phyloP scores from a whole-genome alignment of 1,139 yeast species.

The Taphrina sp. region DNA sequence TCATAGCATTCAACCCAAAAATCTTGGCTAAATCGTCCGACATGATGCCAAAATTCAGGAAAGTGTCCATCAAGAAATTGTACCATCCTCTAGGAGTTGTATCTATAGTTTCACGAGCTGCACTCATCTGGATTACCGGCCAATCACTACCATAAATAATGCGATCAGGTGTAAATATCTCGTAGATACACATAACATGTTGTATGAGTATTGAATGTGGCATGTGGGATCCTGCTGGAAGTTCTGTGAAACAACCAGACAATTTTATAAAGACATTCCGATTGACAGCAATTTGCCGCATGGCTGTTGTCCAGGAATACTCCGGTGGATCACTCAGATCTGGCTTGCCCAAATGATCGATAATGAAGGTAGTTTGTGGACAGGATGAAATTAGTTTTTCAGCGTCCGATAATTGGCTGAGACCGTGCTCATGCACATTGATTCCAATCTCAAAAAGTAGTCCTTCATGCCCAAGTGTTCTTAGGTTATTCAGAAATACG shows the following conservation, averaged over 20 bases:
- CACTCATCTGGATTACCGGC: conserved; percentile 9
- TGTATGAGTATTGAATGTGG: not conserved
- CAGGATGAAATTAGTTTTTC: not conserved
- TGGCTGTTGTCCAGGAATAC: not conserved
- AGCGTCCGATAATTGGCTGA: conserved; percentile 5
- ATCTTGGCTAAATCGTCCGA: not conserved
- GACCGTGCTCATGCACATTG: conserved; percentile 15
- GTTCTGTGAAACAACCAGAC: conserved; percentile 25
- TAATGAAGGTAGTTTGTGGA: conserved; percentile 5
- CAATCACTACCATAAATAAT: conserved; percentile 28
- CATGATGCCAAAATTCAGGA: not conserved
- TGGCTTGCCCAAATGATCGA: conserved; percentile 26
- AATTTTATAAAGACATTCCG: conserved; percentile 20
- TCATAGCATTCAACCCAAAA: not conserved
- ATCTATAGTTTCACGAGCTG: not conserved
- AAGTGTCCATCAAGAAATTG: not conserved
- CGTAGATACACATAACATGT: not conserved
- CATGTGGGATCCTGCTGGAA: not conserved
- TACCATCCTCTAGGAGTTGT: conserved; percentile 16
- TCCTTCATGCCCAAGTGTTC: not conserved
- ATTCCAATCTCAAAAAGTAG: conserved; percentile 22
- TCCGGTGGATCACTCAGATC: not conserved
- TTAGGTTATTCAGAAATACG: not conserved
- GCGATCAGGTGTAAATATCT: conserved; percentile 1
- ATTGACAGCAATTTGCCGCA: not conserved